Evolutionary conservation across 495 filamentous ascomycete species (phyloP).

Genomic region (Podospora bellae-mahoneyi): DNA sequence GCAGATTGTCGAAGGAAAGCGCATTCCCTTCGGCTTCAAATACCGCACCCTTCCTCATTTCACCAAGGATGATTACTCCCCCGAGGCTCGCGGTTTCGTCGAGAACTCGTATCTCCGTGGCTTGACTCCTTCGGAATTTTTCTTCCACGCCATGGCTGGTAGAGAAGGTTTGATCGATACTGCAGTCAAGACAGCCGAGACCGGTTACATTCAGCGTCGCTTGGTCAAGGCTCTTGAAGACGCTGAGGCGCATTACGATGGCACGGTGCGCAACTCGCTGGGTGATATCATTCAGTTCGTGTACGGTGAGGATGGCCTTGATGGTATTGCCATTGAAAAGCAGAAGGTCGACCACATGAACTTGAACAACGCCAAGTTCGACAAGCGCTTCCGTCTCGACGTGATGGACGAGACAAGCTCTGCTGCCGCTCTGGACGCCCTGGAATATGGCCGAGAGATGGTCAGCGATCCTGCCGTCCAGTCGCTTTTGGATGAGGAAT

Average conservation of each 20-base stretch:
- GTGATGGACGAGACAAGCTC: slow-evolving; percentile 73
- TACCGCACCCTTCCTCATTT: slow-evolving; percentile 97
- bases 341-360: slow-evolving; percentile 83
- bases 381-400: slow-evolving; percentile 81
- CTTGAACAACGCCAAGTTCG: slow-evolving; percentile 68
- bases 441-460: slow-evolving; percentile 87
- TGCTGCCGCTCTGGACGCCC: slow-evolving; percentile 59
- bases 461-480: slow-evolving; percentile 82
- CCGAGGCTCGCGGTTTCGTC: slow-evolving; percentile 94
- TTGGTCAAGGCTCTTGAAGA: slow-evolving; percentile 98
- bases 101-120: slow-evolving; percentile 99
- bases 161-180: slow-evolving; percentile 99
- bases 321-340: slow-evolving; percentile 85
- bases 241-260: slow-evolving; percentile 95
- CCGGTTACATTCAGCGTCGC: slow-evolving; percentile 97
- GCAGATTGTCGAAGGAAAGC: slow-evolving; percentile 96
- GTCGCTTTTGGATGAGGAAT: slow-evolving; percentile 81
- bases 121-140: slow-evolving; percentile 93
- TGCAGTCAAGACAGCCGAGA: slow-evolving; percentile 98
- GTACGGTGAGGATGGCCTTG: slow-evolving; percentile 95
- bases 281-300: slow-evolving; percentile 97
- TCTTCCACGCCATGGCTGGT: slow-evolving; percentile 99
- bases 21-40: slow-evolving; percentile 99
- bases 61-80: slow-evolving; percentile 98
- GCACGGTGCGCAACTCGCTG: slow-evolving; percentile 93